Base-by-base conservation (phyloP, 2,329 filamentous ascomycete species). In the Aspergillus carbonarius region DNA sequence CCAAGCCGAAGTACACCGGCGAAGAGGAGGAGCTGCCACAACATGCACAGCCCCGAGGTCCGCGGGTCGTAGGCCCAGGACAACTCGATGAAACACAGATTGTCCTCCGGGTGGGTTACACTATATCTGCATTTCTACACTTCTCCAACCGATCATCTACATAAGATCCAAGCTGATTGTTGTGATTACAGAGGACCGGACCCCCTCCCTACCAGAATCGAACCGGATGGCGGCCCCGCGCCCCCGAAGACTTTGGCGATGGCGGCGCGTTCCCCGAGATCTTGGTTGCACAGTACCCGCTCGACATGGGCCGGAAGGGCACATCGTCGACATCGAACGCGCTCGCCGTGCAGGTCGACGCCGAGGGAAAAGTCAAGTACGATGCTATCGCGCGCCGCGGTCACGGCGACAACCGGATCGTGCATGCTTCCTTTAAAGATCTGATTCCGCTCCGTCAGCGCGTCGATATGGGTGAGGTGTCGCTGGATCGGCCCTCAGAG, bases 351-450 rank as follows among this genome's bases (percentile, higher is more conserved):
- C 91, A 96, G 73, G 92, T 98, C 35, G 92, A 98, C 72, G 86
- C 83, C 0, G 89, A 96, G 65, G 95, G 95, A 46, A 96, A 96
- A 72, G 90, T 97, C 63, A 96, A 96, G 76, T 99, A 97, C 79
- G 92, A 96, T 74, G 92, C 93, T 55, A 96, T 99, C 70, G 93
- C 93, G 53, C 85, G 89, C 68, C 90, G 93, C 71, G 95, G 95
- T 13, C 95, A 99, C 74, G 83, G 83, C 72, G 91, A 92, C 18
- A 87, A 86, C 60, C 85, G 93, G 51, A 90, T 97, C 63, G 88
- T 99, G 10, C 95, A 99, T 75, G 88, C 95, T 18, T 96, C 91
- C 8, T 99, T 99, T 81, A 97, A 96, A 74, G 95, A 98, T 69
- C 80, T 99, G 52, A 99, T 99, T 62, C 95, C 95, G 6, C 82